These are phyloP conservation scores for Fusarium nurragi DNA, from an alignment of 2,329 filamentous ascomycete species.

Conservation along the genomic window DNA sequence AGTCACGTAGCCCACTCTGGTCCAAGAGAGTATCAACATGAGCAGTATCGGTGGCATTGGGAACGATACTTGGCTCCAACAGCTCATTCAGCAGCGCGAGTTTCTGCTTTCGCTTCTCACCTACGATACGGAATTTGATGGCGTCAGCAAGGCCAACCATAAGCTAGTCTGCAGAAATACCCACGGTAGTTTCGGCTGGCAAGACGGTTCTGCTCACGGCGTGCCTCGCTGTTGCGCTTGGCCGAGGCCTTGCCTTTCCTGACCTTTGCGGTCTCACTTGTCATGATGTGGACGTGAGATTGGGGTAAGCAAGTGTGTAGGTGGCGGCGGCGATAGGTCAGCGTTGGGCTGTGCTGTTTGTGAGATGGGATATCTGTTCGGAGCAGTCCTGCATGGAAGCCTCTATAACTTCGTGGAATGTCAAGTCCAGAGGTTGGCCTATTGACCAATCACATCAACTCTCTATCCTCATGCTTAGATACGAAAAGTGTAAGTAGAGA, in stretches of 20 bases:
- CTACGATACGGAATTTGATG: slow-evolving; percentile 38
- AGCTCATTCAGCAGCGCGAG: slow-evolving; percentile 53
- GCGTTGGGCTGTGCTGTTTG: not conserved
- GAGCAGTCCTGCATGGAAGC: not conserved
- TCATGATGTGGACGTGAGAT: slow-evolving; percentile 5
- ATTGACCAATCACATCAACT: slow-evolving; percentile 14
- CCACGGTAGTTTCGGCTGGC: slow-evolving; percentile 47
- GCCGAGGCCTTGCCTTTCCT: slow-evolving; percentile 30
- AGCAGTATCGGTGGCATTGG: not conserved
- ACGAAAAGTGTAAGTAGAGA: not conserved
- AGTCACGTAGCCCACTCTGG: not conserved
- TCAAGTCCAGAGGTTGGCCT: not conserved
- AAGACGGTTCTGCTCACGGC: slow-evolving; percentile 43
- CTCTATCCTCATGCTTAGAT: not conserved
- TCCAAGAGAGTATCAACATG: not conserved
- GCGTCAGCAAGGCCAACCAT: slow-evolving; percentile 34
- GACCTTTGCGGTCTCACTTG: slow-evolving; percentile 20
- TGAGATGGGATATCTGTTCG: not conserved
- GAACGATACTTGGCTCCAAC: slow-evolving; percentile 41
- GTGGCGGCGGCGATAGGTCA: not conserved
- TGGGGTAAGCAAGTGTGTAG: slow-evolving; percentile 2
- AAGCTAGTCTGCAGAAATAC: slow-evolving; percentile 24
- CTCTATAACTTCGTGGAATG: not conserved
- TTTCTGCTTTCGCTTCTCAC: slow-evolving; percentile 56
- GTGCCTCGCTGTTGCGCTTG: slow-evolving; percentile 40